phyloP scores from a whole-genome alignment of 1,139 yeast species.

The Hemisphaericaspora xylanilytica region DNA sequence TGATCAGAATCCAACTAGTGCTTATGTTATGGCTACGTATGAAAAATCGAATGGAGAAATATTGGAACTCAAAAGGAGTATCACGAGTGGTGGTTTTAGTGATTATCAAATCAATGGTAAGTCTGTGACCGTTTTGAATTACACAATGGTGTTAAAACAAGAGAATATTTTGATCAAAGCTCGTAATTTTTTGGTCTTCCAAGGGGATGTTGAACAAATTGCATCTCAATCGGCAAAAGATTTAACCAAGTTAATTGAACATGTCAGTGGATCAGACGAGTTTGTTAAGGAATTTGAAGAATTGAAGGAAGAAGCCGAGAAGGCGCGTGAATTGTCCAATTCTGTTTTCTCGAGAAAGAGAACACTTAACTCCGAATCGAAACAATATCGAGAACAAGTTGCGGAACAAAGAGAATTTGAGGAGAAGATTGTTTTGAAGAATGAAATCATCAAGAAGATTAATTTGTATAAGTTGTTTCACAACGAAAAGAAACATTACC shows the following conservation, averaged over 20 bases:
- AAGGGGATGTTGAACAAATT: constrained; percentile 93
- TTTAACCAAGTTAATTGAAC: constrained; percentile 72
- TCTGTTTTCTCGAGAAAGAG: constrained; percentile 70
- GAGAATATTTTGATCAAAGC: constrained; percentile 89
- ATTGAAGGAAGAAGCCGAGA: constrained; percentile 63
- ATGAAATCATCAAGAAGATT: constrained; percentile 45
- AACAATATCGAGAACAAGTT: constrained; percentile 75
- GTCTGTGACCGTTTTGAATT: constrained; percentile 62
- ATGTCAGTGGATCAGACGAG: constrained; percentile 78
- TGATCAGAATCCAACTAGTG: constrained; percentile 51
- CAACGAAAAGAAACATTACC: constrained; percentile 49
- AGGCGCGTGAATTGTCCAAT: constrained; percentile 63
- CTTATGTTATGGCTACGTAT: constrained; percentile 81
- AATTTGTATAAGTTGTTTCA: constrained; percentile 70
- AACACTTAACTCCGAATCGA: constrained; percentile 71
- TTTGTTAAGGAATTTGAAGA: constrained; percentile 65
- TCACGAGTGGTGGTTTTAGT: constrained; percentile 57
- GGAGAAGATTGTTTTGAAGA: constrained; percentile 48
- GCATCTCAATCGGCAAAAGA: constrained; percentile 86
- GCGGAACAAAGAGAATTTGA: constrained; percentile 71
- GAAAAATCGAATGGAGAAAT: constrained; percentile 58
- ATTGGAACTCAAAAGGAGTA: constrained; percentile 53
- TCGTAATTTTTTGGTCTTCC: constrained; percentile 88
- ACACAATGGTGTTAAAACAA: constrained; percentile 62
- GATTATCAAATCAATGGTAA: constrained; percentile 68